These are phyloP conservation scores for Macrocybe gigantea DNA, from an alignment of 768 basidiomycete genomes.

Conservation along the genomic window DNA sequence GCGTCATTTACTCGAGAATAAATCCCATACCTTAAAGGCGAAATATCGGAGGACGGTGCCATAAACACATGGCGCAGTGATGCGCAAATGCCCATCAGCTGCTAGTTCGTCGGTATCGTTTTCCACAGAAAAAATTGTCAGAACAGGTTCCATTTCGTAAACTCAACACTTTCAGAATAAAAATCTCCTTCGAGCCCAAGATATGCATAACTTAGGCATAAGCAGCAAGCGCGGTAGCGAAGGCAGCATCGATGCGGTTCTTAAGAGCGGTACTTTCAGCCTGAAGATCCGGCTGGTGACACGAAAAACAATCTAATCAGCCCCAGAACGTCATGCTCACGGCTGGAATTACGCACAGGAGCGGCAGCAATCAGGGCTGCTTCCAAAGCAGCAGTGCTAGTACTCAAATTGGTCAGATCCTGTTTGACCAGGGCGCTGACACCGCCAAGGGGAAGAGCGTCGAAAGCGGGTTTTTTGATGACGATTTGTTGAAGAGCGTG, in stretches of 20 bases:
- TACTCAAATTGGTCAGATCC: slow-evolving; percentile 21
- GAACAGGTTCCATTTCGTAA: too few relatives aligned
- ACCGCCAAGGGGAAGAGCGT: slow-evolving; percentile 23
- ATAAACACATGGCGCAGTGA: too few relatives aligned
- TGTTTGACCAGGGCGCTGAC: slow-evolving; percentile 22
- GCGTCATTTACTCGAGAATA: too few relatives aligned
- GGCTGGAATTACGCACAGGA: slow-evolving; percentile 15
- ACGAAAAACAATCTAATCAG: background rate
- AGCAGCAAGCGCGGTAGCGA: slow-evolving; percentile 17
- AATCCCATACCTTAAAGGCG: too few relatives aligned
- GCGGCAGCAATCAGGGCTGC: slow-evolving; percentile 13
- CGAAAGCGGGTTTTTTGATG: slow-evolving; percentile 19
- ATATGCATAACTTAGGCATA: slow-evolving; percentile 3
- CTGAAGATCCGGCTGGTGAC: slow-evolving; percentile 15
- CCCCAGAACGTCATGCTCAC: background rate
- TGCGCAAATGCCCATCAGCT: too few relatives aligned
- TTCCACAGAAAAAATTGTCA: too few relatives aligned
- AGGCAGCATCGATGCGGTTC: slow-evolving; percentile 14
- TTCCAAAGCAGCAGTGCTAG: slow-evolving; percentile 16
- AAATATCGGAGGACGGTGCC: too few relatives aligned
- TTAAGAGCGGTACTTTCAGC: slow-evolving; percentile 10
- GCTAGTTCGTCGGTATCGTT: too few relatives aligned
- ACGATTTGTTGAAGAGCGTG: slow-evolving; percentile 18
- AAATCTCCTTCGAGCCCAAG: too few relatives aligned
- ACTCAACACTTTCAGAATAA: background rate